phyloP scores from a whole-genome alignment of 2,329 filamentous ascomycete genomes.

The Trichoderma endophyticum region DNA sequence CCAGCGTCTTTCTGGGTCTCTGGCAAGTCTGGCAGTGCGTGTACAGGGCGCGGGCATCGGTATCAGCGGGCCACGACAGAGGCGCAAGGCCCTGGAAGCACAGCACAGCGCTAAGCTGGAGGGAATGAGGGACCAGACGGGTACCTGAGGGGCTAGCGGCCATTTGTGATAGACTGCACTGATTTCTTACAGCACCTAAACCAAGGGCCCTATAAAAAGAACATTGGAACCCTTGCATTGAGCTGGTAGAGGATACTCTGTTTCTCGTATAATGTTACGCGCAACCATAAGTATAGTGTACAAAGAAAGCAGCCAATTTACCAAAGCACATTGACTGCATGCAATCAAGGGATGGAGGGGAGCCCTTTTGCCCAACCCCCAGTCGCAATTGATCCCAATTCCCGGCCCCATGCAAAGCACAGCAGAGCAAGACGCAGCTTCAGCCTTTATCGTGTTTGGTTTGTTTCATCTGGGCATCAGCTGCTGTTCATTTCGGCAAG shows the following conservation, averaged over 20 bases:
- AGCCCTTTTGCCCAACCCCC: neutral
- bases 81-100: conserved; percentile 14
- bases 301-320: neutral
- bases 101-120: neutral
- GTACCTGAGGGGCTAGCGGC: conserved; percentile 14
- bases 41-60: conserved; percentile 12
- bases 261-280: no score
- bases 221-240: neutral
- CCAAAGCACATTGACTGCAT: neutral
- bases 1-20: neutral
- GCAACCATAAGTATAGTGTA: neutral
- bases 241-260: neutral
- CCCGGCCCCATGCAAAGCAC: neutral
- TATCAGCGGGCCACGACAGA: conserved; percentile 3
- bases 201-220: neutral
- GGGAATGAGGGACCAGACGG: neutral
- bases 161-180: neutral
- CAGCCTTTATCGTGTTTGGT: neutral
- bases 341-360: neutral
- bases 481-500: neutral
- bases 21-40: neutral
- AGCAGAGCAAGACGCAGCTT: neutral
- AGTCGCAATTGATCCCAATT: neutral
- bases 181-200: conserved; percentile 2
- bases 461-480: neutral